Conservation (phyloP, 2,329 filamentous ascomycete species). For the Anthostomella pinea region DNA sequence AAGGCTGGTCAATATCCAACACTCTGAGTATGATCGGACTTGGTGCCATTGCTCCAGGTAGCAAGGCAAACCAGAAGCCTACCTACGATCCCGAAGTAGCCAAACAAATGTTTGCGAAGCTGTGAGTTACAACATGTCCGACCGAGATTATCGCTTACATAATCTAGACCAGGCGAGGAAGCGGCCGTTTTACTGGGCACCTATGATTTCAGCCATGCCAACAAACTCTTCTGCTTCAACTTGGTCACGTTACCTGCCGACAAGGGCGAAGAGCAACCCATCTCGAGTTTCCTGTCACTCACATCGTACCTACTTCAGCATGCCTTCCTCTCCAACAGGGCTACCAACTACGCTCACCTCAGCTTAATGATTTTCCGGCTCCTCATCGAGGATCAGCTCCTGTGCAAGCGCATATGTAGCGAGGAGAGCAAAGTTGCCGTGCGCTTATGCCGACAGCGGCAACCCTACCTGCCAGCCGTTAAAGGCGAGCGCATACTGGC, state of each 20-base stretch:
- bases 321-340: constrained; percentile 76
- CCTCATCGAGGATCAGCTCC: constrained; percentile 76
- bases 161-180: constrained; percentile 68
- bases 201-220: constrained; percentile 91
- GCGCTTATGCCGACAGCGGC: constrained; percentile 83
- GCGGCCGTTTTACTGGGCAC: constrained; percentile 78
- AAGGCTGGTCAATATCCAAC: constrained; percentile 80
- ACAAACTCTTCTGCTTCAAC: constrained; percentile 91
- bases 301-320: constrained; percentile 93
- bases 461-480: constrained; percentile 77
- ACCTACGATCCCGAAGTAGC: constrained; percentile 74
- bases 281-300: constrained; percentile 80
- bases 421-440: constrained; percentile 72
- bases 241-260: constrained; percentile 65
- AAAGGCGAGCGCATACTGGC: constrained; percentile 70
- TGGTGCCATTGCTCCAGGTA: constrained; percentile 67
- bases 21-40: constrained; percentile 84
- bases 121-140: constrained; percentile 55
- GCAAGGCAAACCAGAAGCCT: constrained; percentile 56
- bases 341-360: constrained; percentile 79
- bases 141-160: constrained; percentile 10
- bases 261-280: constrained; percentile 67
- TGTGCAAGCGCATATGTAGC: constrained; percentile 82
- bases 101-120: constrained; percentile 73
- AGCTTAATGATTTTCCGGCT: constrained; percentile 83